Evolutionary conservation across 257 asterid genomes (phyloP).

Genomic region (Asclepias syriaca): DNA sequence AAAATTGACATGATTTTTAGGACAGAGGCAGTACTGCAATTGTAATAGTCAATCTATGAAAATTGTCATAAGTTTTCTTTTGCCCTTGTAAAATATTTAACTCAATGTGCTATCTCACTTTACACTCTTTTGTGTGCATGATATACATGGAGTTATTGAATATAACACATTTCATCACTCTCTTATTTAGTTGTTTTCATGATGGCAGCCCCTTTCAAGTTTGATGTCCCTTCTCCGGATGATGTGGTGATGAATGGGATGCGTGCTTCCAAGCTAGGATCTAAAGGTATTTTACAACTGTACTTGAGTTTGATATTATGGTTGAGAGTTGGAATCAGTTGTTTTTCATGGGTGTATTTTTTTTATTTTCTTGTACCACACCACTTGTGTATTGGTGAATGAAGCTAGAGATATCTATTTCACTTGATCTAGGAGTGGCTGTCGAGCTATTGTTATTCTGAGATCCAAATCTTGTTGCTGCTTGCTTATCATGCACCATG

Average conservation of each 20-base stretch:
- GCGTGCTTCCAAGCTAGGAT: constrained; percentile 40
- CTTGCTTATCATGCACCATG: not conserved
- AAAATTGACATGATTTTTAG: no score
- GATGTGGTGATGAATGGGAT: constrained; percentile 63
- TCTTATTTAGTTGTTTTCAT: constrained; percentile 33
- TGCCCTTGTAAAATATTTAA: not conserved
- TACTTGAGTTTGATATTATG: constrained; percentile 5
- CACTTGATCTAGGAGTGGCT: not conserved
- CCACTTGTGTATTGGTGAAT: not conserved
- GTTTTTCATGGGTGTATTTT: constrained; percentile 4
- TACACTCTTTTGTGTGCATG: constrained; percentile 10
- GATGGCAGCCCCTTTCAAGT: constrained; percentile 77
- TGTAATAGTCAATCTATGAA: constrained; percentile 22
- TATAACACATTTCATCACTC: constrained; percentile 9
- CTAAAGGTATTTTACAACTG: constrained; percentile 42
- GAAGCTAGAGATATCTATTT: constrained; percentile 8
- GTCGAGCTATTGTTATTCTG: not conserved
- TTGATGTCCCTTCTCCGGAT: constrained; percentile 79
- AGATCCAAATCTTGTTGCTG: not conserved
- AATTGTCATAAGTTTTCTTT: constrained; percentile 20
- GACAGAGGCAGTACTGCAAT: no score
- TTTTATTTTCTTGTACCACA: not conserved
- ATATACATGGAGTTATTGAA: constrained; percentile 19
- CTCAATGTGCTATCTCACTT: constrained; percentile 4
- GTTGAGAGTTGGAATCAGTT: not conserved